These are phyloP conservation scores for Ceratorhiza oryzae-sativae DNA, from an alignment of 1,284 basidiomycete species.

Conservation along the genomic window DNA sequence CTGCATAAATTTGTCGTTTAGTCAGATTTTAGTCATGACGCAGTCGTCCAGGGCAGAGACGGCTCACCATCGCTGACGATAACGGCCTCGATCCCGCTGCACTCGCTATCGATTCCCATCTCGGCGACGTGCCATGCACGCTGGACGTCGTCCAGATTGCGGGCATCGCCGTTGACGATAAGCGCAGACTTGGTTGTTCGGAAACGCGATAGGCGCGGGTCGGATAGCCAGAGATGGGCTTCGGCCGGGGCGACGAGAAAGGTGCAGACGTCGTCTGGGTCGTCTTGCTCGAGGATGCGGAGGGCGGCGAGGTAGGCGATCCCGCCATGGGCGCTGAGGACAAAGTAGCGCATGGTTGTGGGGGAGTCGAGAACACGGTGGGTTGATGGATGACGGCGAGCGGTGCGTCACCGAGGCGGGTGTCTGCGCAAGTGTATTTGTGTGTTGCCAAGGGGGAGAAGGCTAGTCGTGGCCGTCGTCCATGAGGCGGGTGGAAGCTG, in stretches of 20 bases:
- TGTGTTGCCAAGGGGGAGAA: slow-evolving; percentile 15
- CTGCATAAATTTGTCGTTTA: slow-evolving; percentile 14
- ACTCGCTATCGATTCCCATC: slow-evolving; percentile 37
- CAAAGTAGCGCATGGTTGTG: slow-evolving; percentile 34
- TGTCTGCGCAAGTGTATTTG: too few relatives aligned
- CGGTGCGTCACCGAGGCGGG: not conserved
- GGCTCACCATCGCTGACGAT: slow-evolving; percentile 28
- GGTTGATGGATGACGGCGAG: slow-evolving; percentile 3
- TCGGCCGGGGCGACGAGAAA: slow-evolving; percentile 10
- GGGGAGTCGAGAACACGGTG: not conserved
- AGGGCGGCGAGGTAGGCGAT: slow-evolving; percentile 34
- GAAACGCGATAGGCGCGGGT: slow-evolving; percentile 2
- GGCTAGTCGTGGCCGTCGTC: not conserved
- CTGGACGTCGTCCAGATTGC: slow-evolving; percentile 17
- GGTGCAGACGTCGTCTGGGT: slow-evolving; percentile 18
- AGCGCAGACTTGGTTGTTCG: slow-evolving; percentile 15
- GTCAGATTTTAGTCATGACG: slow-evolving; percentile 26
- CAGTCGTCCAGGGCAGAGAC: not conserved
- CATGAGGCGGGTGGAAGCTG: slow-evolving; percentile 13
- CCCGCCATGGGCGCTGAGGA: slow-evolving; percentile 28
- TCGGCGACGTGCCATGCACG: slow-evolving; percentile 35
- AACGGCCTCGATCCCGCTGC: slow-evolving; percentile 30
- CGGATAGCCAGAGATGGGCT: slow-evolving; percentile 4
- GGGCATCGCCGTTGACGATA: slow-evolving; percentile 16
- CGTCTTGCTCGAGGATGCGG: slow-evolving; percentile 22